Evolutionary conservation across 1,284 basidiomycete species (phyloP).

Genomic region (Calocybe gambosa): DNA sequence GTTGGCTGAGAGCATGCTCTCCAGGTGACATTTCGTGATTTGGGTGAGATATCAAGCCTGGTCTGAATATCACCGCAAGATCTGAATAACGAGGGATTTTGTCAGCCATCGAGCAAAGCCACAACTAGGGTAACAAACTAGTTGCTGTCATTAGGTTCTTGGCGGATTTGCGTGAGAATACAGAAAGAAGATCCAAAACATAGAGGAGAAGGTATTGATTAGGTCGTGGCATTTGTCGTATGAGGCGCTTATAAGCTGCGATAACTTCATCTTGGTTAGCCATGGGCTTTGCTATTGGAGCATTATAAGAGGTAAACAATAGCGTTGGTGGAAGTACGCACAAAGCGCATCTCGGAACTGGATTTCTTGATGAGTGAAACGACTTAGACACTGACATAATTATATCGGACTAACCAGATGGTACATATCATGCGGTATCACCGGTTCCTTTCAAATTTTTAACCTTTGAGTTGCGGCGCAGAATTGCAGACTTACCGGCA

Average conservation of each 20-base stretch:
- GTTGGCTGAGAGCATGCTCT: slow-evolving; percentile 84
- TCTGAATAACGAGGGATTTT: slow-evolving; percentile 40
- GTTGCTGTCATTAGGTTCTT: slow-evolving; percentile 95
- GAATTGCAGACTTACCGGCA: slow-evolving; percentile 65
- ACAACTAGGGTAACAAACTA: slow-evolving; percentile 52
- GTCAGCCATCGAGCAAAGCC: not conserved
- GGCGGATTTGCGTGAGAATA: slow-evolving; percentile 87
- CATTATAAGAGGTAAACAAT: slow-evolving; percentile 1
- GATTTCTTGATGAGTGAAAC: slow-evolving; percentile 16
- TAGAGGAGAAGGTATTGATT: slow-evolving; percentile 96
- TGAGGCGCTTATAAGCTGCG: slow-evolving; percentile 77
- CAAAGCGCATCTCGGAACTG: slow-evolving; percentile 82
- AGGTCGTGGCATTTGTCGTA: slow-evolving; percentile 77
- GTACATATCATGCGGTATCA: slow-evolving; percentile 87
- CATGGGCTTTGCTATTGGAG: slow-evolving; percentile 52
- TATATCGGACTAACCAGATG: slow-evolving; percentile 57
- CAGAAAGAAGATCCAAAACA: slow-evolving; percentile 91
- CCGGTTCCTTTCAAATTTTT: slow-evolving; percentile 64
- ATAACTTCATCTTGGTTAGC: slow-evolving; percentile 66
- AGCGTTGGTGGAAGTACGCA: slow-evolving; percentile 27
- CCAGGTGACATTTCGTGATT: slow-evolving; percentile 74
- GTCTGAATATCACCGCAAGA: slow-evolving; percentile 91
- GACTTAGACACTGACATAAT: not conserved
- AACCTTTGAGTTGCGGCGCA: slow-evolving; percentile 2
- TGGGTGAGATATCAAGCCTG: slow-evolving; percentile 86